A percentile compares a stretch with the other conserved stretches of the same genome.
phyloP scores from a whole-genome alignment of 306 rosid genomes.

The Oxytropis ochrocephala region DNA sequence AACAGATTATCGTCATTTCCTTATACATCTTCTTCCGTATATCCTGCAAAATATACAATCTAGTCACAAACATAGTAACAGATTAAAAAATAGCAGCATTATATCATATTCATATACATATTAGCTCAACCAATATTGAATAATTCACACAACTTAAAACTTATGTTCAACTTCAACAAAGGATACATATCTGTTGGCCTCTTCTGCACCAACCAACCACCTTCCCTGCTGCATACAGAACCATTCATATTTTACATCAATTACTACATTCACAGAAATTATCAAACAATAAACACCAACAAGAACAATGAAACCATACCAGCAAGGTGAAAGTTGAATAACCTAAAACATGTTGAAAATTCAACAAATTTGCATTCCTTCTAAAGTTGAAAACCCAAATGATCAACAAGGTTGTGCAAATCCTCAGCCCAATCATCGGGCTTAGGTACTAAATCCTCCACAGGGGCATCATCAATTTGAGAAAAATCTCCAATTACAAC shows the following conservation, averaged over 20 bases:
- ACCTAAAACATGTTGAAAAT: neutral
- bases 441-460: slow-evolving; percentile 43
- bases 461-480: slow-evolving; percentile 44
- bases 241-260: slow-evolving; percentile 29
- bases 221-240: slow-evolving; percentile 48
- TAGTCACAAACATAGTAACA: neutral
- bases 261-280: slow-evolving; percentile 1
- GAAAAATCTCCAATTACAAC: slow-evolving; percentile 36
- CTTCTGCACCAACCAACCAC: slow-evolving; percentile 45
- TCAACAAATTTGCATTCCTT: neutral
- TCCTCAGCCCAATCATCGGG: slow-evolving; percentile 58
- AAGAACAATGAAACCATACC: slow-evolving; percentile 21
- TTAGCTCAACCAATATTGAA: neutral
- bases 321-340: neutral
- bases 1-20: neutral
- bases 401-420: slow-evolving; percentile 63
- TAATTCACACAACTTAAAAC: neutral
- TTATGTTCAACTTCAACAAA: neutral
- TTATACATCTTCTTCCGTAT: neutral
- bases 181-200: slow-evolving; percentile 47
- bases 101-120: too few relatives aligned
- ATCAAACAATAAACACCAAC: neutral
- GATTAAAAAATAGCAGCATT: neutral
- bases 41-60: slow-evolving; percentile 32
- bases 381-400: slow-evolving; percentile 52